Percentiles rank a stretch among this genome's conserved stretches.
These are phyloP conservation scores for Nasturtium officinale DNA, from an alignment of 345 rosid species.

Conservation along the genomic window DNA sequence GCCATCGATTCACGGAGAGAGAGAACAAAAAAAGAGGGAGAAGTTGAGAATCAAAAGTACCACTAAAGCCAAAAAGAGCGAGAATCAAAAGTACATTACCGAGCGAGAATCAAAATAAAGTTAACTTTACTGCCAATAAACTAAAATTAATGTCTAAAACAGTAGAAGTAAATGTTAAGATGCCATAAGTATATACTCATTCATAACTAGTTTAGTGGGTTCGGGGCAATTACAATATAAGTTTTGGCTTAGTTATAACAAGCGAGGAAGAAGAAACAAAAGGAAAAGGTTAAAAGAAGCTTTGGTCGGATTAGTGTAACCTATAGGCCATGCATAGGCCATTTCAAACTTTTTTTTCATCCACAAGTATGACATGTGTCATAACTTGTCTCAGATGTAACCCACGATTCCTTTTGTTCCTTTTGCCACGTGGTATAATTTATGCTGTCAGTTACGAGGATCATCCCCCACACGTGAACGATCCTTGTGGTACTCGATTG, in stretches of 20 bases:
- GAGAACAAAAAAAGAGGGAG: background rate
- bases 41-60: background rate
- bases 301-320: conserved; percentile 52
- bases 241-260: conserved; percentile 10
- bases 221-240: background rate
- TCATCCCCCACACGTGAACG: conserved; percentile 20
- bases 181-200: background rate
- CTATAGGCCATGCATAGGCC: conserved; percentile 69
- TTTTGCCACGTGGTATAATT: conserved; percentile 30
- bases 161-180: background rate
- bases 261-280: conserved; percentile 23
- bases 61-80: background rate
- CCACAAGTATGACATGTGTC: conserved; percentile 52
- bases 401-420: conserved; percentile 39
- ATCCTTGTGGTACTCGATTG: conserved; percentile 15
- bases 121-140: background rate
- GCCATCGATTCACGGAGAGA: conserved; percentile 49
- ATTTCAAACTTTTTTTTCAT: conserved; percentile 41
- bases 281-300: conserved; percentile 39
- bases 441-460: conserved; percentile 37
- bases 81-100: background rate
- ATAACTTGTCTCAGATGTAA: conserved; percentile 28
- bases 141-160: background rate
- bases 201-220: background rate
- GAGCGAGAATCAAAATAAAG: background rate